Percentiles rank a stretch among this genome's conserved stretches.
Conservation (phyloP, 352 stramenopile genomes). For the Globisporangium barbulae region DNA sequence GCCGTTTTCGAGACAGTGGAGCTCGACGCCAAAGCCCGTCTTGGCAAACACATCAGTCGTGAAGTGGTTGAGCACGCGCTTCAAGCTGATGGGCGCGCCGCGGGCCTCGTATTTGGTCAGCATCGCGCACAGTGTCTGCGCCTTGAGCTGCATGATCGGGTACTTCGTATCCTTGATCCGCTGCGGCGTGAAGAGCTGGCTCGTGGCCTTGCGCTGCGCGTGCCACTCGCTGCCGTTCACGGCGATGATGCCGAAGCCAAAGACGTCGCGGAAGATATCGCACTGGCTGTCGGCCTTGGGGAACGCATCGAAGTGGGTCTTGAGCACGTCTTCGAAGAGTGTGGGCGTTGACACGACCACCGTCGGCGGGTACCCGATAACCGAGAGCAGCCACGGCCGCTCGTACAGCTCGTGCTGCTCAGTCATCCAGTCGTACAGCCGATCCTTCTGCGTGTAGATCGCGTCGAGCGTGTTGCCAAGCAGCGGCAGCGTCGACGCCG, state of each 20-base stretch:
- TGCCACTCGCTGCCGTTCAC: slow-evolving; percentile 51
- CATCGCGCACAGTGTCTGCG: slow-evolving; percentile 22
- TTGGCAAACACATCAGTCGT: slow-evolving; percentile 71
- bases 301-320: slow-evolving; percentile 62
- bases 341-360: slow-evolving; percentile 37
- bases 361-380: slow-evolving; percentile 27
- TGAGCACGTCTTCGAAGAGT: slow-evolving; percentile 42
- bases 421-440: slow-evolving; percentile 23
- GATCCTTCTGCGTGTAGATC: slow-evolving; percentile 2
- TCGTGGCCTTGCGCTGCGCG: slow-evolving; percentile 70
- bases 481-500: slow-evolving; percentile 7
- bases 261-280: slow-evolving; percentile 40
- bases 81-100: slow-evolving; percentile 23
- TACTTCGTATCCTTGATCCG: slow-evolving; percentile 46
- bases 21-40: slow-evolving; percentile 63
- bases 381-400: slow-evolving; percentile 32
- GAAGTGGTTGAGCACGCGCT: slow-evolving; percentile 49
- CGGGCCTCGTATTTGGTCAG: slow-evolving; percentile 17
- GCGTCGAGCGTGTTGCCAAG: slow-evolving; percentile 6
- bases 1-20: neutral
- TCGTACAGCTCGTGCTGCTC: slow-evolving; percentile 17
- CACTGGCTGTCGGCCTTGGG: slow-evolving; percentile 32
- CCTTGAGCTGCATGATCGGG: slow-evolving; percentile 28
- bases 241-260: slow-evolving; percentile 57
- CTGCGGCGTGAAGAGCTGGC: slow-evolving; percentile 76